Base-by-base conservation (phyloP, 2,329 filamentous ascomycete species). In the Cadophora sp. region DNA sequence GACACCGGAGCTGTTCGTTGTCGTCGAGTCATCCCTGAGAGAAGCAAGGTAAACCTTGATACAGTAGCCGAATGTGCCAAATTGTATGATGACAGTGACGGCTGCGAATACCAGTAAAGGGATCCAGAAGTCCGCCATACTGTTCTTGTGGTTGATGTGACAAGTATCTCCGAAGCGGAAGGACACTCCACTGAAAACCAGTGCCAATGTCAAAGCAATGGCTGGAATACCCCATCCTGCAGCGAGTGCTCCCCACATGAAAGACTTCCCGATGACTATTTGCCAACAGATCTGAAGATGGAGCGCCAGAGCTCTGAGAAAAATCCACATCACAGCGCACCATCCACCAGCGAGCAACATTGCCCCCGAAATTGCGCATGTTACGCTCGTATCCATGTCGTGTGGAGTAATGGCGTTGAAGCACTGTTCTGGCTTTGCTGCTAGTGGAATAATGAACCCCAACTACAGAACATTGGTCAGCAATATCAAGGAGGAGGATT, bases 251-350 rank as follows among this genome's bases (percentile, higher is more conserved):
- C 88, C 87, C 83, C 93, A 93, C 89, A 97, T 97, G 80, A 97
- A 98, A 75, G 87, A 92, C 55, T 89, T 87, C 48, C 96, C 96
- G 4, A 97, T 92, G 8, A 95, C 89, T 40, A 97, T 86, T 79
- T 98, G 94, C 96, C 96, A 99, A 83, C 94, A 97, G 72, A 99
- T 97, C 80, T 98, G 96, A 29, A 99, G 88, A 80, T 99, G 96
- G 75, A 99, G 90, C 4, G 94, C 97, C 40, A 98, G 82, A 0
- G 95, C 92, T 71, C 96, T 89, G 69, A 97, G 86, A 78, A 97
- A 97, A 71, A 94, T 89, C 95, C 96, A 99, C 79, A 97, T 89
- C 37, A 93, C 88, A 56, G 90, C 92, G 34, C 89, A 87, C 86
- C 94, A 92, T 53, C 94, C 96, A 64, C 96, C 96, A 34, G 94